Percentiles rank a stretch among this genome's conserved stretches.
Evolutionary conservation across 768 basidiomycete species (phyloP).

Genomic region (Boletus subcaerulescens): DNA sequence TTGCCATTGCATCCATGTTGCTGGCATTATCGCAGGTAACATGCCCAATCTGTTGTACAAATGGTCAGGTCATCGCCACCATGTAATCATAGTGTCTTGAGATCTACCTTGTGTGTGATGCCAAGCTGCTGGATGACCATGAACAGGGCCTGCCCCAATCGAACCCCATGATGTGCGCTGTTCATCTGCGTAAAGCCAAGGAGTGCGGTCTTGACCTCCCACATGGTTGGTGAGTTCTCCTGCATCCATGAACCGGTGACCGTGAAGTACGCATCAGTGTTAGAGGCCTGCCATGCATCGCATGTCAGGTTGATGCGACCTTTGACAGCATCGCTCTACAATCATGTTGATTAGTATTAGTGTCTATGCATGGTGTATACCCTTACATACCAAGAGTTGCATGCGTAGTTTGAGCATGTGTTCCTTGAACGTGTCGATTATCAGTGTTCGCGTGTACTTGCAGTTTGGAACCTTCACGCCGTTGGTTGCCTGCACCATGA

Average conservation of each 20-base stretch:
- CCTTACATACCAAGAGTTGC: no score
- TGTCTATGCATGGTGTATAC: neutral
- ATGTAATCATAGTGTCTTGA: neutral
- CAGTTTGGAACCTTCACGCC: no score
- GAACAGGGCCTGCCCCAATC: conserved; percentile 38
- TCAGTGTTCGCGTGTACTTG: no score
- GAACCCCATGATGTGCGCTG: conserved; percentile 35
- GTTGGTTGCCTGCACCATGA: no score
- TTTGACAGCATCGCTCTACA: no score
- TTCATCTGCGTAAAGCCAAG: conserved; percentile 39
- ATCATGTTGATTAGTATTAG: neutral
- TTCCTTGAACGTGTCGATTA: no score
- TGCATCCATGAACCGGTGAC: neutral
- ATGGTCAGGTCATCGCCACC: neutral
- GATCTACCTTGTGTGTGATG: conserved; percentile 29
- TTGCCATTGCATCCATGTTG: neutral
- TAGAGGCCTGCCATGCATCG: conserved; percentile 4
- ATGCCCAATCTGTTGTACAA: neutral
- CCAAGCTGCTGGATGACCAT: conserved; percentile 28
- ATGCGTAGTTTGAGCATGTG: no score
- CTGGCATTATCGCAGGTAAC: no score
- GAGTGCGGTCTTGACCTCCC: conserved; percentile 18
- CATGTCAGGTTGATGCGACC: no score
- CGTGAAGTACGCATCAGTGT: neutral
- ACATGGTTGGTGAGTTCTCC: neutral